Conservation (phyloP, 2,329 filamentous ascomycete species). For the Neonectria punicea region DNA sequence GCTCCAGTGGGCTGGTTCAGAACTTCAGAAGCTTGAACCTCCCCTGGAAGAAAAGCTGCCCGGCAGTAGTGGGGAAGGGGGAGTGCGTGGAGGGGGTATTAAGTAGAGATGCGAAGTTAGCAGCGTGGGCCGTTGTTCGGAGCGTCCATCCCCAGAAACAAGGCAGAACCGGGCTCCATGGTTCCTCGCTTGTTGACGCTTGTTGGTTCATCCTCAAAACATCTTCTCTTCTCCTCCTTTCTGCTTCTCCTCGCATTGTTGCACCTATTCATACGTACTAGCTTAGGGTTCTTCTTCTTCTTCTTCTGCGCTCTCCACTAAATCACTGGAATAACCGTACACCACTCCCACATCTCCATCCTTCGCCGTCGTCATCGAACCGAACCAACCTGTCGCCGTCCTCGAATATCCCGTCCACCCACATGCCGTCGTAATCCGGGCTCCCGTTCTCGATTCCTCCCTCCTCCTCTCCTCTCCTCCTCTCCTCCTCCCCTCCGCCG, state of each 20-base stretch:
- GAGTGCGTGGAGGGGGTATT: background rate
- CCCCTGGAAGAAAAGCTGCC: background rate
- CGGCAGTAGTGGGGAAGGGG: background rate
- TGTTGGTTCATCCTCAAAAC: background rate
- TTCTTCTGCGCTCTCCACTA: slow-evolving; percentile 1
- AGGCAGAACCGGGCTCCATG: background rate
- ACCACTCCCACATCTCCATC: background rate
- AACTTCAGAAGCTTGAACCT: background rate
- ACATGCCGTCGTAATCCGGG: slow-evolving; percentile 41
- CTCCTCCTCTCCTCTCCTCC: slow-evolving; percentile 3
- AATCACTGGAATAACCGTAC: background rate
- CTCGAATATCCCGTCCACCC: slow-evolving; percentile 34
- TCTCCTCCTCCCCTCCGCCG: background rate
- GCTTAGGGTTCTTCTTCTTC: slow-evolving; percentile 1
- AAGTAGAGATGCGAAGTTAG: background rate
- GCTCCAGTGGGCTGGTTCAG: slow-evolving; percentile 3
- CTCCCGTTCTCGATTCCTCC: slow-evolving; percentile 25
- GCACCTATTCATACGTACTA: background rate
- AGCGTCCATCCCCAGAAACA: background rate
- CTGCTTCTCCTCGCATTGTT: background rate
- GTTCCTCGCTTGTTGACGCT: background rate
- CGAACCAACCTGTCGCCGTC: slow-evolving; percentile 30
- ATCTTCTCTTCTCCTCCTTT: background rate
- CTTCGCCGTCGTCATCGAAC: slow-evolving; percentile 35
- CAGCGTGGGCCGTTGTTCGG: background rate